Evolutionary conservation across 495 filamentous ascomycete genomes (phyloP).

Genomic region (Xylaria venustula): DNA sequence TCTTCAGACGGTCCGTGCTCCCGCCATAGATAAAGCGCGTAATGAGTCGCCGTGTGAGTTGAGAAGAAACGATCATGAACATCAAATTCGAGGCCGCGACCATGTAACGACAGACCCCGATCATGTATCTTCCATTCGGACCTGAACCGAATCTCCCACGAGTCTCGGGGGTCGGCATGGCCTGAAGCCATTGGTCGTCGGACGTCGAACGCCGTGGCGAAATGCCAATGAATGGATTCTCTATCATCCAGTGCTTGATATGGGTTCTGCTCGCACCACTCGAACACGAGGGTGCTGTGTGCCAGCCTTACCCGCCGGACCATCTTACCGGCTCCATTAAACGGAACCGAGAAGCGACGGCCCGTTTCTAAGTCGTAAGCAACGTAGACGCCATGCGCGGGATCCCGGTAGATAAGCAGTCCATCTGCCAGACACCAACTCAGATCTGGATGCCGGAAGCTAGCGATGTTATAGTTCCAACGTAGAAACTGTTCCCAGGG

Average conservation of each 20-base stretch:
- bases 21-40: conserved; percentile 67
- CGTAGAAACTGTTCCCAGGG: conserved; percentile 58
- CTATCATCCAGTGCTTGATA: conserved; percentile 60
- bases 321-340: conserved; percentile 52
- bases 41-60: conserved; percentile 60
- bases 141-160: conserved; percentile 54
- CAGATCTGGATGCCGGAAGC: conserved; percentile 53
- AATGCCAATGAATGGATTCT: conserved; percentile 61
- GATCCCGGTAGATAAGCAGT: conserved; percentile 56
- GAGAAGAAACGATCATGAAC: conserved; percentile 64
- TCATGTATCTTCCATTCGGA: conserved; percentile 71
- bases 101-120: conserved; percentile 51
- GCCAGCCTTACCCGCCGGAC: conserved; percentile 59
- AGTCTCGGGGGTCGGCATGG: not conserved
- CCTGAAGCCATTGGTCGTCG: conserved; percentile 12
- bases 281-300: conserved; percentile 56
- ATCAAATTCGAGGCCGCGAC: no score
- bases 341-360: conserved; percentile 49
- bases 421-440: conserved; percentile 58
- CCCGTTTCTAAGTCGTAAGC: conserved; percentile 55
- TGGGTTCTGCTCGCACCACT: conserved; percentile 62
- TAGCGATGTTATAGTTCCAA: conserved; percentile 38
- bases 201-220: conserved; percentile 62
- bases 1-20: conserved; percentile 59
- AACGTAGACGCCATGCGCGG: conserved; percentile 37